Evolutionary conservation across 2,329 filamentous ascomycete genomes (phyloP).

Genomic region (Botrytis deweyae): DNA sequence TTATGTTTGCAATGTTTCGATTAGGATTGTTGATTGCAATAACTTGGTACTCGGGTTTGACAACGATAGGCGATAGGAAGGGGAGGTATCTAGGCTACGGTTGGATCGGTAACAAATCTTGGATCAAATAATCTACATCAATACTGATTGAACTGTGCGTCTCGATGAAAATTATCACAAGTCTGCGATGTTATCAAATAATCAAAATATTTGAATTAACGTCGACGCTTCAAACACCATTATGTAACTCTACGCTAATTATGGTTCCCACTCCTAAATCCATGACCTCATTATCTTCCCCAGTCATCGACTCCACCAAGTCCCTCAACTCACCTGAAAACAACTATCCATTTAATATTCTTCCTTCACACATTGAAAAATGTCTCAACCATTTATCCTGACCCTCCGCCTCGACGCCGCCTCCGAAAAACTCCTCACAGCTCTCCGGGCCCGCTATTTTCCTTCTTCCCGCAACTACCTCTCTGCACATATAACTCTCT

Average conservation of each 20-base stretch:
- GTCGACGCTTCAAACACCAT: neutral
- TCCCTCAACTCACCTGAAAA: neutral
- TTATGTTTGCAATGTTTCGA: no score
- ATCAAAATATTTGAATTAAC: neutral
- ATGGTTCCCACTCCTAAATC: neutral
- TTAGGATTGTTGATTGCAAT: neutral
- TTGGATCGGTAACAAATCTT: neutral
- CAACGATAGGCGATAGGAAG: neutral
- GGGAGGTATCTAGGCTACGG: neutral
- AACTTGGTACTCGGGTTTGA: neutral
- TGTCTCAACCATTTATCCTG: constrained; percentile 23
- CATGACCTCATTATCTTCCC: neutral
- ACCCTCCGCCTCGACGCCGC: constrained; percentile 19
- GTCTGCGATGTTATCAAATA: neutral
- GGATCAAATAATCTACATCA: neutral
- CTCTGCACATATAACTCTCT: constrained; percentile 22
- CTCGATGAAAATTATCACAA: neutral
- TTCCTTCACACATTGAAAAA: neutral
- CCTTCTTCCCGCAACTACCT: constrained; percentile 19
- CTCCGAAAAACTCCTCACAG: constrained; percentile 17
- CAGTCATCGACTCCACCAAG: neutral
- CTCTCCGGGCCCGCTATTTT: constrained; percentile 17
- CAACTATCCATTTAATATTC: neutral
- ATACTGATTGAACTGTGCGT: neutral
- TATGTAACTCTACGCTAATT: neutral